Evolutionary conservation across 345 rosid species (phyloP), one percentile per base, ranked within the genome.

Genomic region (Aquilaria malaccensis): DNA sequence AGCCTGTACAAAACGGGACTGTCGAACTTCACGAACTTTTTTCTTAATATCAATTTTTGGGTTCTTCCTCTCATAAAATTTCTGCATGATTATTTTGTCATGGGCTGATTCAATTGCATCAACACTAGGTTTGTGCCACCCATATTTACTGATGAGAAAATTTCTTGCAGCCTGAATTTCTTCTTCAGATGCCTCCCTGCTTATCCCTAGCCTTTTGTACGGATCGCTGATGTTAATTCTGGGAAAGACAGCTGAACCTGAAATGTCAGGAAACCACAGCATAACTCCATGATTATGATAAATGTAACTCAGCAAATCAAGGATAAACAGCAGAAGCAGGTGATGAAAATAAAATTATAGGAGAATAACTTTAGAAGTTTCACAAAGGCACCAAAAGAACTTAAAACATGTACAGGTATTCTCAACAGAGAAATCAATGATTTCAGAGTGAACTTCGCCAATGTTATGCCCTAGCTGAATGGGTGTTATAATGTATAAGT

Each of bases 91-190:
- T 59, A 94, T 94, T 78, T 84, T 87, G 80, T 94, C 90, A 62
- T 90, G 92, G 9, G 96, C 99, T 13, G 90, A 78, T 73, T 90
- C 99, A 46, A 94, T 88, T 59, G 99, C 89, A 65, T 94, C 97
- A 14, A 84, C 71, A 59, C 99, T 94, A 31, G 97, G 96, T 73
- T 90, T 88, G 74, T 94, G 99, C 58, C 84, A 88, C 1, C 79
- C 79, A 67, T 83, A 90, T 70, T 80, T 83, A 57, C 85, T 84
- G 63, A 94, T 74, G 41, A 92, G 92, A 76, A 85, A 94, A 77
- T 81, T 87, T 70, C 97, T 80, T 6, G 99, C 99, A 0, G 82
- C 90, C 72, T 88, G 97, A 73, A 94, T 86, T 81, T 94, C 99
- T 50, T 86, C 92, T 69, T 90, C 97, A 2, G 95, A 86, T n/a